Percentiles rank a stretch among this genome's conserved stretches.
These are phyloP conservation scores for Pseudozyma sp. DNA, from an alignment of 1,284 basidiomycete genomes.

Conservation along the genomic window DNA sequence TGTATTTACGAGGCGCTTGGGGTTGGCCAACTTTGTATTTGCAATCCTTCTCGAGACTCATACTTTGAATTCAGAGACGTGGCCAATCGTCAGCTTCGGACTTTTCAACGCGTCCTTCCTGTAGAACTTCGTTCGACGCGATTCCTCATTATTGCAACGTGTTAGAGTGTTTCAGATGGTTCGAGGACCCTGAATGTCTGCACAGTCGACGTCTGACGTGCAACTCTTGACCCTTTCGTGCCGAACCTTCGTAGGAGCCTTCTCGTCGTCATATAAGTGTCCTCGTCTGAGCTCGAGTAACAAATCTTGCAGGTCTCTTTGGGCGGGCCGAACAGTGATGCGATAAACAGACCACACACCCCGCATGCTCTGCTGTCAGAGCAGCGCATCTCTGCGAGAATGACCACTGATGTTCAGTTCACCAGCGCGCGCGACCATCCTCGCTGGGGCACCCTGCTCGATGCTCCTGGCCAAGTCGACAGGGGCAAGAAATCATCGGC, in stretches of 20 bases:
- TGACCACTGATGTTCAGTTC: constrained; percentile 10
- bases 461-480: not conserved
- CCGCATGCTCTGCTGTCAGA: not conserved
- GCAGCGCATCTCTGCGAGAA: not conserved
- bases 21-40: constrained; percentile 14
- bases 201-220: no score
- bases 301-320: no score
- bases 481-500: not conserved
- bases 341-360: no score
- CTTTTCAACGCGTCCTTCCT: not conserved
- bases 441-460: constrained; percentile 33
- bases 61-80: not conserved
- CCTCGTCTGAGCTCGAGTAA: no score
- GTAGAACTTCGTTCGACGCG: constrained; percentile 24
- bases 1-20: not conserved
- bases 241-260: no score
- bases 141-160: not conserved
- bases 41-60: constrained; percentile 3
- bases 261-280: no score
- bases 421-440: constrained; percentile 29
- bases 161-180: no score
- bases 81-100: not conserved
- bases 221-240: no score
- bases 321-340: no score
- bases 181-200: no score